These are phyloP conservation scores for Crepidotus variabilis DNA, from an alignment of 768 basidiomycete genomes.

Conservation along the genomic window DNA sequence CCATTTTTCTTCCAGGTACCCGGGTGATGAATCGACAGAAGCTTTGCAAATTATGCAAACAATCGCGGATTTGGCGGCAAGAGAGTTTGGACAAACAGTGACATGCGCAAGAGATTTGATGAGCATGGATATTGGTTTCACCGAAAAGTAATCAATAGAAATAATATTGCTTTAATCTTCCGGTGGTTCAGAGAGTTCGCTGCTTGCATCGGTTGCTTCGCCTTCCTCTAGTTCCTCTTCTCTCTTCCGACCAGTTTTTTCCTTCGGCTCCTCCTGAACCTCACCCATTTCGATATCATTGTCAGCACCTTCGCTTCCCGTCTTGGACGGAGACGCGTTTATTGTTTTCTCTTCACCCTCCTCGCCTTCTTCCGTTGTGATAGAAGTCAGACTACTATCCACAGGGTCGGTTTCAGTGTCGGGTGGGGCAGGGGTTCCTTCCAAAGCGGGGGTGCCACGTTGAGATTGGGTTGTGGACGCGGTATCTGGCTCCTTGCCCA, in stretches of 20 bases:
- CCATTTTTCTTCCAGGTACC: constrained; percentile 82
- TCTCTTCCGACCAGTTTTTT: constrained; percentile 49
- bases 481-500: constrained; percentile 65
- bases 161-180: constrained; percentile 36
- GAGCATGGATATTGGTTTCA: constrained; percentile 55
- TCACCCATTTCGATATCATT: constrained; percentile 94
- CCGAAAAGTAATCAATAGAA: constrained; percentile 20
- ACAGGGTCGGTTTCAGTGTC: constrained; percentile 15
- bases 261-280: constrained; percentile 66
- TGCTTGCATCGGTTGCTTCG: constrained; percentile 79
- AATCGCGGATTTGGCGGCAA: constrained; percentile 53
- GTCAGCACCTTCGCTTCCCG: constrained; percentile 38
- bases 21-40: constrained; percentile 55
- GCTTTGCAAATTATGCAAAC: constrained; percentile 58
- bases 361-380: constrained; percentile 17
- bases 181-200: constrained; percentile 73
- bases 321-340: constrained; percentile 15
- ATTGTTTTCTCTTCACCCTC: constrained; percentile 13
- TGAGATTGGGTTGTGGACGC: constrained; percentile 40
- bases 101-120: constrained; percentile 73
- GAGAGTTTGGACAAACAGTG: constrained; percentile 53
- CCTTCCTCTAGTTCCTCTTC: constrained; percentile 83
- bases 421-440: constrained; percentile 13
- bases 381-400: constrained; percentile 16
- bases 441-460: constrained; percentile 48